Base-by-base conservation (phyloP, 225 moss, liverwort and hornwort species). In the Physcomitrium patens region DNA sequence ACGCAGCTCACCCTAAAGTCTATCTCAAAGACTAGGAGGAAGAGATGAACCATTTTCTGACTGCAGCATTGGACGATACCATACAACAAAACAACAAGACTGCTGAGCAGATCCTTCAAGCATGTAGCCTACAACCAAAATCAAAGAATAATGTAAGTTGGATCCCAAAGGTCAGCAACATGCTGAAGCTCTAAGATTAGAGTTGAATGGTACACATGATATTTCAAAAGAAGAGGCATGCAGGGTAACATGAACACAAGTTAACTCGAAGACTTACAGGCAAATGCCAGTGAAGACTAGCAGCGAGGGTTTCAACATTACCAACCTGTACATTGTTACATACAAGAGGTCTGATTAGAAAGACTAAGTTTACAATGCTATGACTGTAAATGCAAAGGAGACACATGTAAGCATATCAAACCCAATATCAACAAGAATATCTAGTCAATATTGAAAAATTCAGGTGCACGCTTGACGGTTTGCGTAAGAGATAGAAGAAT, bases 231-330 rank as follows among this genome's bases (percentile, higher is more conserved):
- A 72, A 60, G 45, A 46, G 59, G 41, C 20, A 48, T 47, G 59
- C 47, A 45, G 27, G n/a, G 48, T 49, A 67, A 71, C 55, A 60
- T 67, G 67, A 55, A 74, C 75, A 72, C 31, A 72, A 37, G 31
- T 37, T 37, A 7, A 37, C 31, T 37, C 31, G 7, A 37, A 37
- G 4, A 37, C 31, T 37, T 37, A 37, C 31, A 37, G 31, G 31
- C 31, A 37, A 37, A 61, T 84, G 84, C 87, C 84, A 87, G 71
- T 84, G 81, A 48, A 84, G 81, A 67, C 84, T 87, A 74, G 84
- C 79, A 67, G 81, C 79, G 74, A 81, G 79, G 74, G 79, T 79
- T 79, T 84, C 76, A 87, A 79, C 53, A 72, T 76, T 81, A 76
- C 54, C 61, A 76, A 81, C 86, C 86, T 86, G 86, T 68, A 76